Evolutionary conservation across 2,329 filamentous ascomycete genomes (phyloP).

Genomic region (Hyphodiscus sp.): DNA sequence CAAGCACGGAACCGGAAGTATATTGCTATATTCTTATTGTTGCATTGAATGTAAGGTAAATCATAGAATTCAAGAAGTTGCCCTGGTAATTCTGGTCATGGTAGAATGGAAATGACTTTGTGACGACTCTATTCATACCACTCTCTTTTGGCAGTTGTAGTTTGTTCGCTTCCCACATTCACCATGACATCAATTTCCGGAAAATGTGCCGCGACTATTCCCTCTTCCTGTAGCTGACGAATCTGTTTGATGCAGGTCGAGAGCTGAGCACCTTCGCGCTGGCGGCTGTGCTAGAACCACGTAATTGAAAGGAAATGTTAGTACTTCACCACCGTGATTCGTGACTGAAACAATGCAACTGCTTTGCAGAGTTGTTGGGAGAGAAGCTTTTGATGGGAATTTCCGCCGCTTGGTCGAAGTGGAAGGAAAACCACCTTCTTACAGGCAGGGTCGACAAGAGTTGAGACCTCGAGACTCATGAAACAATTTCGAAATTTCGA

Average conservation of each 20-base stretch:
- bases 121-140: slow-evolving; percentile 55
- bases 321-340: slow-evolving; percentile 57
- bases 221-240: slow-evolving; percentile 57
- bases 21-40: too few species aligned
- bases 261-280: slow-evolving; percentile 43
- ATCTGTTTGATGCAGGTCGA: slow-evolving; percentile 65
- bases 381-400: slow-evolving; percentile 58
- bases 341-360: slow-evolving; percentile 54
- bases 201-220: slow-evolving; percentile 57
- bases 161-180: slow-evolving; percentile 70
- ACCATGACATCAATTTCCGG: slow-evolving; percentile 77
- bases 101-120: too few species aligned
- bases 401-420: slow-evolving; percentile 66
- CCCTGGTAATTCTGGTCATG: too few species aligned
- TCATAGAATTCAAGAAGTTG: too few species aligned
- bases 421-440: slow-evolving; percentile 69
- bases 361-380: slow-evolving; percentile 53
- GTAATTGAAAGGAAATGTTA: slow-evolving; percentile 50
- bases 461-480: slow-evolving; percentile 57
- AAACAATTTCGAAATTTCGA: slow-evolving; percentile 42
- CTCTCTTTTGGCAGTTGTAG: slow-evolving; percentile 62
- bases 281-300: slow-evolving; percentile 41
- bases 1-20: too few species aligned
- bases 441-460: slow-evolving; percentile 61
- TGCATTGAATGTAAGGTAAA: too few species aligned